Base-by-base conservation (phyloP, 345 rosid species). In the Erucastrum elatum region DNA sequence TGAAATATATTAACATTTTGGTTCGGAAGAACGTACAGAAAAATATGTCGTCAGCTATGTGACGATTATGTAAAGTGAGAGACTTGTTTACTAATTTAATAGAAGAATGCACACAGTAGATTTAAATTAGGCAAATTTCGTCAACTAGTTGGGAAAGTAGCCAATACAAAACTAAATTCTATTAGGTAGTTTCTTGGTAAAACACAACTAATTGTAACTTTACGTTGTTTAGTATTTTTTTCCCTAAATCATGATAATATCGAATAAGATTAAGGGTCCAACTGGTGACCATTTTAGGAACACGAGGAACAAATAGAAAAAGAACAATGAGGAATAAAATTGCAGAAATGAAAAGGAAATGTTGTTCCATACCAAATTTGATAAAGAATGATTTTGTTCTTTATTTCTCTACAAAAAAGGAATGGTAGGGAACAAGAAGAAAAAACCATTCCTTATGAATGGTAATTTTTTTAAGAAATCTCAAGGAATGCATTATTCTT, bases 121-220 rank as follows among this genome's bases (percentile, higher is more conserved):
- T 21, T 21, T 29, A 4, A 29, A 4, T 67, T 26, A 46, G 69
- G 75, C 59, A 33, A 66, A 67, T 16, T 70, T 80, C 65, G 55
- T 75, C 78, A 75, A 80, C 76, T 80, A 69, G 76, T 41, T 80
- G 33, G 55, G 46, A 65, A 75, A 80, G 80, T 71, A 75, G 80
- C 76, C 77, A 80, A 68, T 79, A 60, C 66, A 44, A 51, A 74
- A 79, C 34, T 34, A 21, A 78, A n/a, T 34, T 66, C 13, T 49
- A 34, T n/a, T 44, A 41, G 51, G 59, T 58, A 41, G 61, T 66
- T 58, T 72, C 49, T 79, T 79, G 60, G 82, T 78, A 66, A 72
- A 59, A 44, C 29, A 31, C 66, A 72, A 72, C 41, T 59, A 72
- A 30, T 31, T 59, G 55, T 58, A 77, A 70, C 46, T 69, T 37